These are phyloP conservation scores for Toxoplasma gondii DNA, from an alignment of 169 alveolate genomes.

Conservation along the genomic window DNA sequence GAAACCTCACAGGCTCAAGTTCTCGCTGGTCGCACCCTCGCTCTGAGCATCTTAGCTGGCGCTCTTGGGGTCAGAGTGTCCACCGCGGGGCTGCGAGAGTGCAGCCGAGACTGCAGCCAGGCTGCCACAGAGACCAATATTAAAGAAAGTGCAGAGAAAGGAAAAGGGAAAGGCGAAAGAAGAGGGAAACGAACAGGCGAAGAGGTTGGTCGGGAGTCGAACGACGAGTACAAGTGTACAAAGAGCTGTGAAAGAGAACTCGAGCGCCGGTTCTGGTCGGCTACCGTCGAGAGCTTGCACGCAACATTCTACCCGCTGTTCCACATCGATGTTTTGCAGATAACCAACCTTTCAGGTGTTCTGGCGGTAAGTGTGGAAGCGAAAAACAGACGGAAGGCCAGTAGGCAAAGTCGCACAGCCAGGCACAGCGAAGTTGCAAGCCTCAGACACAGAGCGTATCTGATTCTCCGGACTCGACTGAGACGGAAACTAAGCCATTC, in stretches of 20 bases:
- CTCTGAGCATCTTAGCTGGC: slow-evolving; percentile 27
- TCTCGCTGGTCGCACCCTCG: neutral
- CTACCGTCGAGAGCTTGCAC: neutral
- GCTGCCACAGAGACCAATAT: neutral
- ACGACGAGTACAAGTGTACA: neutral
- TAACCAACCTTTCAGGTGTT: neutral
- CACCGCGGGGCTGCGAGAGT: neutral
- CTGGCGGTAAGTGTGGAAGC: neutral
- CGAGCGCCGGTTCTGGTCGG: neutral
- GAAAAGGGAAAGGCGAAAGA: neutral
- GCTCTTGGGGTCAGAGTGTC: neutral
- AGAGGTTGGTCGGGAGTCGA: neutral
- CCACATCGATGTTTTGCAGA: neutral
- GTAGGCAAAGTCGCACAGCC: no score
- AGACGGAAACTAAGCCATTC: no score
- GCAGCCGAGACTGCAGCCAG: neutral
- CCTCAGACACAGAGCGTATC: no score
- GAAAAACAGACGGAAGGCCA: neutral
- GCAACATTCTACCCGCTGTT: slow-evolving; percentile 17
- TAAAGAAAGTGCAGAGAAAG: neutral
- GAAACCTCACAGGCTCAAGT: neutral
- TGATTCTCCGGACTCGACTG: no score
- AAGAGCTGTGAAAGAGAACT: neutral
- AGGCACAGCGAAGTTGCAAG: no score
- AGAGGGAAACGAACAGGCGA: neutral